Evolutionary conservation across 257 asterid species (phyloP).

Genomic region (Solanum medicagineum): DNA sequence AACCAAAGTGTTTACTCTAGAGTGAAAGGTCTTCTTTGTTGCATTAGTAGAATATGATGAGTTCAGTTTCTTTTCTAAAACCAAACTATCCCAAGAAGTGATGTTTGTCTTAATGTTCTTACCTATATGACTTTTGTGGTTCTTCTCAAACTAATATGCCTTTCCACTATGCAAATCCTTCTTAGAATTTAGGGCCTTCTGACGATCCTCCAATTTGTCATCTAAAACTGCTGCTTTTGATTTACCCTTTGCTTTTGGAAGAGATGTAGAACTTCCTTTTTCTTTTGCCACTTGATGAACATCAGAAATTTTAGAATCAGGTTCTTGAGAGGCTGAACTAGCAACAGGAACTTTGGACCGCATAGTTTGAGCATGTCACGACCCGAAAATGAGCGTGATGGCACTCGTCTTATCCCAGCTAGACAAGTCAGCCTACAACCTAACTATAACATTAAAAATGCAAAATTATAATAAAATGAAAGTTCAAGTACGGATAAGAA

Average conservation of each 20-base stretch:
- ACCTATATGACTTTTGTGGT: conserved; percentile 37
- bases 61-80: conserved; percentile 39
- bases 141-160: conserved; percentile 47
- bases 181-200: conserved; percentile 31
- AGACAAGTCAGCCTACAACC: too few relatives aligned
- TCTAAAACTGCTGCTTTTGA: conserved; percentile 12
- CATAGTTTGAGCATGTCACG: too few relatives aligned
- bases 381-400: too few relatives aligned
- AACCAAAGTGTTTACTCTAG: conserved; percentile 14
- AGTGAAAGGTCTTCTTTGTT: conserved; percentile 17
- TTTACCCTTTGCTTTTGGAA: conserved; percentile 25
- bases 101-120: conserved; percentile 60
- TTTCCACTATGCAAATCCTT: conserved; percentile 55
- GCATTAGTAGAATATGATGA: conserved; percentile 22
- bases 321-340: conserved; percentile 4
- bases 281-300: conserved; percentile 6
- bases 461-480: too few relatives aligned
- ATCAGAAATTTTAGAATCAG: conserved; percentile 2
- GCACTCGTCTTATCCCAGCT: too few relatives aligned
- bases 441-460: too few relatives aligned
- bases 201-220: conserved; percentile 23
- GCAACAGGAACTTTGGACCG: conserved; percentile 8
- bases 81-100: conserved; percentile 57
- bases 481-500: too few relatives aligned
- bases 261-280: conserved; percentile 12